These are phyloP conservation scores for Ustilago sp. DNA, from an alignment of 1,284 basidiomycete genomes.

Conservation along the genomic window DNA sequence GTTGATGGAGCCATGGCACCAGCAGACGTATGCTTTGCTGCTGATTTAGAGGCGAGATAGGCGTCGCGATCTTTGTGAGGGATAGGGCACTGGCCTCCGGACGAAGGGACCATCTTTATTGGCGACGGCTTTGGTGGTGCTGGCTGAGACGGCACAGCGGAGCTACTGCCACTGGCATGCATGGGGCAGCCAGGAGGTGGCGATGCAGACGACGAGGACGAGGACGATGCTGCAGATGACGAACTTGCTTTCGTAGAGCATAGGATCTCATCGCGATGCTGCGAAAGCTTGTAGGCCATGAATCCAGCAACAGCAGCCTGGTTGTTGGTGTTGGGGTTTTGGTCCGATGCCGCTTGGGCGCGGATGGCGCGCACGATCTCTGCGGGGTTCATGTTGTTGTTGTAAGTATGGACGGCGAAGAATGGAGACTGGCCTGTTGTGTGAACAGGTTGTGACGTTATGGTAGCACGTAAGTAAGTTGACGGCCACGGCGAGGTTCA, in stretches of 20 bases:
- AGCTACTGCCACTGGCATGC: slow-evolving; percentile 35
- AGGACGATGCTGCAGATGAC: slow-evolving; percentile 13
- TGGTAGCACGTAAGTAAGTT: background rate
- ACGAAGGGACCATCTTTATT: slow-evolving; percentile 43
- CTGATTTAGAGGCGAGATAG: slow-evolving; percentile 39
- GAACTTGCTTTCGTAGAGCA: slow-evolving; percentile 20
- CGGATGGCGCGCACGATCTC: slow-evolving; percentile 48
- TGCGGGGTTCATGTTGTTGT: slow-evolving; percentile 30
- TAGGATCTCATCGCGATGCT: slow-evolving; percentile 44
- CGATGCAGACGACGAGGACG: slow-evolving; percentile 19
- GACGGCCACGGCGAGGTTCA: background rate
- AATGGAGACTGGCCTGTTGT: background rate
- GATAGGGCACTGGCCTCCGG: slow-evolving; percentile 49
- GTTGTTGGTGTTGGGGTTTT: slow-evolving; percentile 37
- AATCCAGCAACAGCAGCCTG: slow-evolving; percentile 55
- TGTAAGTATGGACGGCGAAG: no score
- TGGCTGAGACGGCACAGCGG: slow-evolving; percentile 2
- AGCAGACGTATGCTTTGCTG: background rate
- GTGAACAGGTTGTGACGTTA: background rate
- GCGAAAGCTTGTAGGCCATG: slow-evolving; percentile 50
- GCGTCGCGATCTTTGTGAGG: slow-evolving; percentile 51
- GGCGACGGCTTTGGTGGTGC: slow-evolving; percentile 21
- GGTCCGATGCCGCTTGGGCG: slow-evolving; percentile 33
- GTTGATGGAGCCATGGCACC: slow-evolving; percentile 31
- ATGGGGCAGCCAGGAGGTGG: slow-evolving; percentile 60